Conservation (phyloP, 2,329 filamentous ascomycete species). For the Biscogniauxia marginata region DNA sequence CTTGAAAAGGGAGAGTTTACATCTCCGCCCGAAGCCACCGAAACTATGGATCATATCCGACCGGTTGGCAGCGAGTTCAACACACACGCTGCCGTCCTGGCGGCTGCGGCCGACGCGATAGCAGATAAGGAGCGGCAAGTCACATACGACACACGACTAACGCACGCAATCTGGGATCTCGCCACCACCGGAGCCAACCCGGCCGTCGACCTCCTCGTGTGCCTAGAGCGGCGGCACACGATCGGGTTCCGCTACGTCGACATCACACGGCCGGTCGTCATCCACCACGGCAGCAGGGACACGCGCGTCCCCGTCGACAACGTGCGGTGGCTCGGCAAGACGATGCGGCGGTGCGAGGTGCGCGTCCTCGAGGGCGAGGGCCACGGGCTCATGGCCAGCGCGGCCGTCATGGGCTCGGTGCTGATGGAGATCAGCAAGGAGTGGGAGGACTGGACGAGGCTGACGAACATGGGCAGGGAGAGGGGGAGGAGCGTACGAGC, state of each 20-base stretch:
- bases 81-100: slow-evolving; percentile 37
- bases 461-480: slow-evolving; percentile 44
- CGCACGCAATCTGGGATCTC: slow-evolving; percentile 90
- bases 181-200: slow-evolving; percentile 91
- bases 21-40: slow-evolving; percentile 35
- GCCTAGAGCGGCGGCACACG: slow-evolving; percentile 82
- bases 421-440: slow-evolving; percentile 91
- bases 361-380: slow-evolving; percentile 87
- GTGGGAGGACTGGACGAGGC: slow-evolving; percentile 83
- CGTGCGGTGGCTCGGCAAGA: slow-evolving; percentile 89
- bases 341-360: slow-evolving; percentile 91
- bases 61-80: slow-evolving; percentile 26
- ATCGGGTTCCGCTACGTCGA: slow-evolving; percentile 98
- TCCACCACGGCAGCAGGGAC: slow-evolving; percentile 90
- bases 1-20: slow-evolving; percentile 28
- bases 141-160: slow-evolving; percentile 80
- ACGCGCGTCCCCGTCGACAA: slow-evolving; percentile 93
- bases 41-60: slow-evolving; percentile 50
- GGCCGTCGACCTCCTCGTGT: slow-evolving; percentile 88
- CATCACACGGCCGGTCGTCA: slow-evolving; percentile 85
- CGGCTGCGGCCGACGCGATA: slow-evolving; percentile 58
- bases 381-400: slow-evolving; percentile 94
- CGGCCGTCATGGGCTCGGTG: slow-evolving; percentile 89
- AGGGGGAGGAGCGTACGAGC: slow-evolving; percentile 25
- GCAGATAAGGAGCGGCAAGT: slow-evolving; percentile 70